Evolutionary conservation across 2,329 filamentous ascomycete species (phyloP).

Genomic region (Bipolaris victoriae): DNA sequence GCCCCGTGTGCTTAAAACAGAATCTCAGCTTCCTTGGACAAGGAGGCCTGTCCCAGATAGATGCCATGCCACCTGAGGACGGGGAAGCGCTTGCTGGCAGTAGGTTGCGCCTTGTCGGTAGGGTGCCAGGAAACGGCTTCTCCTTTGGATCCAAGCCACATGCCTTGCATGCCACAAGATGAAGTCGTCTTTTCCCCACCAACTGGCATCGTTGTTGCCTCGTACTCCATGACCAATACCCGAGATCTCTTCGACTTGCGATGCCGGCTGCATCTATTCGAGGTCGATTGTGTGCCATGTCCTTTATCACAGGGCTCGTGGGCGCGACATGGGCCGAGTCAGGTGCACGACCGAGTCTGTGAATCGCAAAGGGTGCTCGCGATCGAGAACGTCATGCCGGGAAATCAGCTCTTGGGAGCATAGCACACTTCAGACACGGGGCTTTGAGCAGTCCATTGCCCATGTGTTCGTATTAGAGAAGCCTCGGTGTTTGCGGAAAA

Average conservation of each 20-base stretch:
- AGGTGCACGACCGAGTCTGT: background rate
- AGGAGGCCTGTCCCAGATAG: background rate
- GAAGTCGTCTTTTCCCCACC: background rate
- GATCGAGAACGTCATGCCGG: background rate
- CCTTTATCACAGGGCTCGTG: background rate
- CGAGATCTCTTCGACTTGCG: background rate
- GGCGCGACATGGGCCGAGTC: background rate
- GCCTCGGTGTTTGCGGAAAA: slow-evolving; percentile 3
- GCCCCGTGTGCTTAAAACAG: background rate
- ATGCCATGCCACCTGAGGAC: background rate
- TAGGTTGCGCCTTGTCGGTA: slow-evolving; percentile 7
- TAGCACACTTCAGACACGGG: background rate
- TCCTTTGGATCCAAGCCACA: background rate
- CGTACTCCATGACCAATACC: background rate
- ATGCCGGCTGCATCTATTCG: slow-evolving; percentile 1
- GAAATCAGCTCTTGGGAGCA: background rate
- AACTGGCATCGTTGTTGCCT: slow-evolving; percentile 4
- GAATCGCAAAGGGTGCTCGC: background rate
- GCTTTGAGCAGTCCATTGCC: slow-evolving; percentile 11
- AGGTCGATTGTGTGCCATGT: background rate
- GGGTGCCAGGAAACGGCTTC: slow-evolving; percentile 3
- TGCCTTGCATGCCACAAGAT: slow-evolving; percentile 3
- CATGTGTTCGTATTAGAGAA: slow-evolving; percentile 11
- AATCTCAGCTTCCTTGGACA: background rate
- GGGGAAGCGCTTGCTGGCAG: background rate